Conservation (phyloP, 75 land plant genomes). For the Selaginella moellendorffii region DNA sequence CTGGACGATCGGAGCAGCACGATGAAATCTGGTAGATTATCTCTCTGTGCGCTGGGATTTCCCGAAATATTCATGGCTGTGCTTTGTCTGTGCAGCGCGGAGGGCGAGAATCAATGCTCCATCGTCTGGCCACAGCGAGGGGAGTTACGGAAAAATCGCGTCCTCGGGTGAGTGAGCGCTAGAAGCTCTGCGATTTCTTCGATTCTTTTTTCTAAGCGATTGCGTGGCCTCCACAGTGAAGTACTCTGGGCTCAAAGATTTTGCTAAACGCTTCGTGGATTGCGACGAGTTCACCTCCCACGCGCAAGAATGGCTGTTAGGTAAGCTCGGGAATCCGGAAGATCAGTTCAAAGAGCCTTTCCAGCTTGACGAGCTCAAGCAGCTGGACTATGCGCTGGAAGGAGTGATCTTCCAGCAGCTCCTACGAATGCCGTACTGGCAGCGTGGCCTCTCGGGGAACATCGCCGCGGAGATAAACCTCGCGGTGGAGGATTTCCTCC, state of each 20-base stretch:
- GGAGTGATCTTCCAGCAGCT: conserved; percentile 60
- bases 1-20: too few relatives aligned
- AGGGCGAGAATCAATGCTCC: not conserved
- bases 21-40: not conserved
- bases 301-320: conserved; percentile 14
- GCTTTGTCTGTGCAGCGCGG: not conserved
- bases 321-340: conserved; percentile 19
- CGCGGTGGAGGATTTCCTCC: conserved; percentile 67
- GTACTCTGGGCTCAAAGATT: conserved; percentile 29
- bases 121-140: not conserved
- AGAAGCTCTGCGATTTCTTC: not conserved
- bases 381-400: conserved; percentile 66
- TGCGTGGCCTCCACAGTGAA: too few relatives aligned
- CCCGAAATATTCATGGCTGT: not conserved
- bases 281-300: conserved; percentile 26
- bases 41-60: not conserved
- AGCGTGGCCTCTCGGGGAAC: conserved; percentile 22
- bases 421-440: conserved; percentile 73
- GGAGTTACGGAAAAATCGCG: not conserved
- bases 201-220: too few relatives aligned
- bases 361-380: conserved; percentile 41
- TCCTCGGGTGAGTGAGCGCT: not conserved
- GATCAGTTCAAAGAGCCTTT: conserved; percentile 38
- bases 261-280: conserved; percentile 30
- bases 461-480: conserved; percentile 42